A percentile compares a stretch with the other conserved stretches of the same genome.
Evolutionary conservation across 2,329 filamentous ascomycete genomes (phyloP).

Genomic region (Trichoderma arundinaceum): DNA sequence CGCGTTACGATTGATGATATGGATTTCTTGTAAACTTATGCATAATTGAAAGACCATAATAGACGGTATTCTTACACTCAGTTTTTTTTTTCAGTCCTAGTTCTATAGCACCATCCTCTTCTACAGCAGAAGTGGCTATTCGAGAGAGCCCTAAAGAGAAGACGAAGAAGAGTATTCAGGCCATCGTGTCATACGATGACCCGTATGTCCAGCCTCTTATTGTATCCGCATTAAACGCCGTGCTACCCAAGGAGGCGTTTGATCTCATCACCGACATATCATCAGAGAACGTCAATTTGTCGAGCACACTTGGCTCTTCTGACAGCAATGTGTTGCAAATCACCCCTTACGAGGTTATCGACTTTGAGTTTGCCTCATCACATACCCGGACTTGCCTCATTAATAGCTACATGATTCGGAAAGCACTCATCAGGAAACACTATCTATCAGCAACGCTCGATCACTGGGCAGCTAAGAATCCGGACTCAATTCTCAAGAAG

Average conservation of each 20-base stretch:
- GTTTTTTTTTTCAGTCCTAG: conserved; percentile 38
- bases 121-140: conserved; percentile 34
- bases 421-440: conserved; percentile 95
- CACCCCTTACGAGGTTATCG: conserved; percentile 82
- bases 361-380: conserved; percentile 75
- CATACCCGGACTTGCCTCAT: conserved; percentile 68
- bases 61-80: conserved; percentile 47
- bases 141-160: conserved; percentile 35
- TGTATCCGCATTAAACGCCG: conserved; percentile 68
- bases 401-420: conserved; percentile 94
- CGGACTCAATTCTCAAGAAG: conserved; percentile 67
- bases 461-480: conserved; percentile 85
- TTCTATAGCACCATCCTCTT: conserved; percentile 16
- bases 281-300: conserved; percentile 45
- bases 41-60: conserved; percentile 36
- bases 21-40: conserved; percentile 40
- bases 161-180: conserved; percentile 53
- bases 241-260: conserved; percentile 61
- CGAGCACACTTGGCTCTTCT: conserved; percentile 44
- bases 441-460: conserved; percentile 84
- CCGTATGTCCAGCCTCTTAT: conserved; percentile 88
- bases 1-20: conserved; percentile 34
- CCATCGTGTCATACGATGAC: conserved; percentile 84
- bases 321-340: conserved; percentile 72
- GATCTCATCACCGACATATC: conserved; percentile 58